A percentile compares a stretch with the other conserved stretches of the same genome.
These are phyloP conservation scores for Juglanconis oblonga DNA, from an alignment of 2,329 filamentous ascomycete genomes.

Conservation along the genomic window DNA sequence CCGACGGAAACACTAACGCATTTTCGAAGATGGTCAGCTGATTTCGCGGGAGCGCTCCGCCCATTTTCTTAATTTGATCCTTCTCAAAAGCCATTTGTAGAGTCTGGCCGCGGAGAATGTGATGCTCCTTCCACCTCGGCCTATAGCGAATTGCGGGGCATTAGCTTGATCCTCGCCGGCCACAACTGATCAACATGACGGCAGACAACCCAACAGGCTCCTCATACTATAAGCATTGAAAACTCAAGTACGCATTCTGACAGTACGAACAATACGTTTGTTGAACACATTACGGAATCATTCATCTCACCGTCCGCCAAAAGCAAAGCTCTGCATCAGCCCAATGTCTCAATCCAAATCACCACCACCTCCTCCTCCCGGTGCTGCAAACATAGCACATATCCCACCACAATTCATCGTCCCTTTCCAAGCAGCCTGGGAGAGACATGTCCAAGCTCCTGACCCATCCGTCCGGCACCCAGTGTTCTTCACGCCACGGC, in stretches of 20 bases:
- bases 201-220: background rate
- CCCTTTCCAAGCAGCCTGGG: conserved; percentile 25
- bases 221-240: background rate
- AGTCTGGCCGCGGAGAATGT: background rate
- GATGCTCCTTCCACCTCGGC: background rate
- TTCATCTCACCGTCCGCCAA: background rate
- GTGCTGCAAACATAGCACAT: conserved; percentile 23
- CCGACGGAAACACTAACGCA: background rate
- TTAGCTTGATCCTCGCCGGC: background rate
- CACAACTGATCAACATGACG: background rate
- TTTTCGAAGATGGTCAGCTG: background rate
- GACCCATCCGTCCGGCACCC: conserved; percentile 65
- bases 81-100: background rate
- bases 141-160: conserved; percentile 2
- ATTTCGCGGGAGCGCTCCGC: no score
- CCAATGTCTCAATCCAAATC: conserved; percentile 12
- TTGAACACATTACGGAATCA: no score
- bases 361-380: conserved; percentile 2
- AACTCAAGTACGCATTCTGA: background rate
- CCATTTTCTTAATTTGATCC: no score
- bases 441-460: conserved; percentile 32
- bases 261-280: background rate
- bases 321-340: background rate
- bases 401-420: conserved; percentile 18
- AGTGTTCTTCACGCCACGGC: conserved; percentile 69